A percentile compares a stretch with the other conserved stretches of the same genome.
Conservation (phyloP, 2,329 filamentous ascomycete genomes). For the Sphaerulina vaccinii region DNA sequence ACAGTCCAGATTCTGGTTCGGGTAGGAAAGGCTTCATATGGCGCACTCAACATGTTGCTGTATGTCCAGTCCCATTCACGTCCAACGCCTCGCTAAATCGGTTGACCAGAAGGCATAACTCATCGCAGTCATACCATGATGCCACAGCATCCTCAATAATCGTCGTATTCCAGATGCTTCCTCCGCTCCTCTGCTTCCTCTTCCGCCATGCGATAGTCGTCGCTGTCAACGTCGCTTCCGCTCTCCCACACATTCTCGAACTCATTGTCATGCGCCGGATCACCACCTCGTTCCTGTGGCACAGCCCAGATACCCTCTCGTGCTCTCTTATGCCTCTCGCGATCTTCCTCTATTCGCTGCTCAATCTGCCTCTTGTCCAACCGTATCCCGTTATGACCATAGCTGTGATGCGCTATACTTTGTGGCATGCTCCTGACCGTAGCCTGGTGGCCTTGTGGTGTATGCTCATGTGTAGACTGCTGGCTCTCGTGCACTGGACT, state of each 20-base stretch:
- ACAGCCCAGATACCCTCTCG: constrained; percentile 94
- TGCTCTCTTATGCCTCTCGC: constrained; percentile 88
- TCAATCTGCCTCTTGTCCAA: constrained; percentile 88
- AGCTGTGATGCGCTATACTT: constrained; percentile 23
- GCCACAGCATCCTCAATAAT: constrained; percentile 18
- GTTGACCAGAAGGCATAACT: background rate
- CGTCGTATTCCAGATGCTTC: constrained; percentile 47
- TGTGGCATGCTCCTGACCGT: constrained; percentile 26
- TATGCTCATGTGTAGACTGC: constrained; percentile 5
- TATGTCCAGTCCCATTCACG: background rate
- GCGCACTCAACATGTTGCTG: background rate
- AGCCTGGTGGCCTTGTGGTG: constrained; percentile 1
- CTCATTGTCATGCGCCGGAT: constrained; percentile 65
- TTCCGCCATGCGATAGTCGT: constrained; percentile 72
- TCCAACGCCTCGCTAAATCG: constrained; percentile 8
- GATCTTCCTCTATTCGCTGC: constrained; percentile 93
- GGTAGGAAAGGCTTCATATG: too few relatives aligned
- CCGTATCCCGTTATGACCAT: constrained; percentile 38
- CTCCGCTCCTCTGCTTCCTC: constrained; percentile 67
- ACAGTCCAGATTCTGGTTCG: too few relatives aligned
- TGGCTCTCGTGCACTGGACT: constrained; percentile 17
- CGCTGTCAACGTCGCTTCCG: constrained; percentile 79
- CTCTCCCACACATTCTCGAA: constrained; percentile 83
- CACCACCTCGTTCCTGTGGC: constrained; percentile 35
- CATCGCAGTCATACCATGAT: background rate